Base-by-base conservation (phyloP, 495 filamentous ascomycete genomes). In the Lasiosphaeria miniovina region DNA sequence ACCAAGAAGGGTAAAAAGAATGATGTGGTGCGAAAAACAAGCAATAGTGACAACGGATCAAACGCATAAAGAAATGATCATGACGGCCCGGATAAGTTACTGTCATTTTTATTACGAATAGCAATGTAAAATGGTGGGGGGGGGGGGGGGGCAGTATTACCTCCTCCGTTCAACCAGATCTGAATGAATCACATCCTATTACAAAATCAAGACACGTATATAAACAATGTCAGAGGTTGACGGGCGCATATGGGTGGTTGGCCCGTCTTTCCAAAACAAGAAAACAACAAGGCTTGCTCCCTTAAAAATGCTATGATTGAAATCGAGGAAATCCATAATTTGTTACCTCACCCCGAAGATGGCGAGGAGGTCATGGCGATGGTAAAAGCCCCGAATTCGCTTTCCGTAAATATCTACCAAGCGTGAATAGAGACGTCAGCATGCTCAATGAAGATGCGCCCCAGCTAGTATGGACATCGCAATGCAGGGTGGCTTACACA, bases 351-450 rank as follows among this genome's bases (percentile, higher is more conserved):
- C 55, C 46, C 67, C 66, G 34, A 81, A 71, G 43, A 84, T 73
- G 64, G 82, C 82, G 38, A 94, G 74, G 24, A 93, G 74, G 72
- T 94, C 85, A 67, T 93, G 78, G 17, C 88, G 81, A 53, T 83
- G 74, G 67, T 88, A 89, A 69, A 89, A 89, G 15, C 77, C 81
- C 41, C 91, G 80, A 57, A 90, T 88, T 61, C 82, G 79, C 74
- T 96, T 96, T 6, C 91, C 91, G 53, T 89, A 87, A 36, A 95
- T 74, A 75, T 94, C 90, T 94, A 48, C 58, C 24, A 48, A 24
- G 24, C 24, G 24, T 24, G 24, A 24, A 24, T 24, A 24, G 24
- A 24, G 24, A 24, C 24, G 24, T 24, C 24, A 24, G 24, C 24
- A 24, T 24, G 24, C 24, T 24, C 1, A 24, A 24, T 24, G 24